phyloP scores from a whole-genome alignment of 345 rosid species.

The Arabidopsis arenosa region DNA sequence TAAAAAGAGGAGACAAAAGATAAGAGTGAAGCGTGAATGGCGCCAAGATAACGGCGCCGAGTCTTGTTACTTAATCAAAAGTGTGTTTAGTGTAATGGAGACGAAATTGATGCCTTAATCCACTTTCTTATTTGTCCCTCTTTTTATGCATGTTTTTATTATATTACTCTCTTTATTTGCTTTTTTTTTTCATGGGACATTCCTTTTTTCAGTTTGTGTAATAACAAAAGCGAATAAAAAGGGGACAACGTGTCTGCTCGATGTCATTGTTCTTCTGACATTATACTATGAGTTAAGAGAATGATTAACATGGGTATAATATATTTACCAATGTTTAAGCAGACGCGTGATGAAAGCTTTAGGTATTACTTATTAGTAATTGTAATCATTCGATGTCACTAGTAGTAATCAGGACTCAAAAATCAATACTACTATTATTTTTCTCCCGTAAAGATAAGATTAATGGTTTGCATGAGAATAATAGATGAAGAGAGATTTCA shows the following conservation, averaged over 20 bases:
- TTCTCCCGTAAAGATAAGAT: not conserved
- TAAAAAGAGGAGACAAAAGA: slow-evolving; percentile 24
- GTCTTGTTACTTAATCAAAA: slow-evolving; percentile 40
- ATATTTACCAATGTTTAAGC: slow-evolving; percentile 10
- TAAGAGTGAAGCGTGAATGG: slow-evolving; percentile 39
- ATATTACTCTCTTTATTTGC: slow-evolving; percentile 5
- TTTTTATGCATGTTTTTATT: slow-evolving; percentile 20
- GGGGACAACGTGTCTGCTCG: slow-evolving; percentile 42
- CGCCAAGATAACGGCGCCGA: slow-evolving; percentile 48
- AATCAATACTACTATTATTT: not conserved
- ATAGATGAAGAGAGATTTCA: slow-evolving; percentile 13
- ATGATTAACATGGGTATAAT: slow-evolving; percentile 9
- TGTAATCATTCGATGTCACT: slow-evolving; percentile 30
- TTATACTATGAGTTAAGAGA: not conserved
- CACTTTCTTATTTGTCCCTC: slow-evolving; percentile 6
- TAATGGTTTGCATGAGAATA: slow-evolving; percentile 17
- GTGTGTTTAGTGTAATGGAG: slow-evolving; percentile 30
- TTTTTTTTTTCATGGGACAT: not conserved
- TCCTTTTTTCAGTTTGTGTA: slow-evolving; percentile 16
- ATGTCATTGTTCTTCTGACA: slow-evolving; percentile 31
- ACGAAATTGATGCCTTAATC: slow-evolving; percentile 44
- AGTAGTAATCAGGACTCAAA: not conserved
- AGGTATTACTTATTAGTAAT: not conserved
- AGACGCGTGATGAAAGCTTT: slow-evolving; percentile 27
- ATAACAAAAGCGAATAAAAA: slow-evolving; percentile 28